Evolutionary conservation across 371 early-diverging fungal species (phyloP).

Genomic region (Coemansia sp.): DNA sequence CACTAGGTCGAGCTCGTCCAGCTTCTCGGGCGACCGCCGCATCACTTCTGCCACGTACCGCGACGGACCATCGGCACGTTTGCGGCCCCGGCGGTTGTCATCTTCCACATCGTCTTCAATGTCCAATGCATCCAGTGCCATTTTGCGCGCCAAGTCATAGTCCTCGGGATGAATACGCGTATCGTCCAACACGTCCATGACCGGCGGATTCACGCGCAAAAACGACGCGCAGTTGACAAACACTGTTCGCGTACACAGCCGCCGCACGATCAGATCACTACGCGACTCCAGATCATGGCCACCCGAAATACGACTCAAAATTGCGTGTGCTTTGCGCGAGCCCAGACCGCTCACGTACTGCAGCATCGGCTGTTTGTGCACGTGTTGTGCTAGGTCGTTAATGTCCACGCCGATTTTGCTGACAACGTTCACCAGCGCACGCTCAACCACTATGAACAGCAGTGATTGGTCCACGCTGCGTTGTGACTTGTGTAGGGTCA

Average conservation of each 20-base stretch:
- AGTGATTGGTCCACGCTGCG: conserved; percentile 69
- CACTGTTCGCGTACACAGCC: conserved; percentile 68
- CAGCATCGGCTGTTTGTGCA: conserved; percentile 70
- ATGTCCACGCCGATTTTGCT: conserved; percentile 87
- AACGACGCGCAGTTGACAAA: conserved; percentile 94
- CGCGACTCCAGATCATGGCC: conserved; percentile 58
- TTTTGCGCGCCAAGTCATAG: conserved; percentile 92
- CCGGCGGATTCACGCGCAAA: conserved; percentile 69
- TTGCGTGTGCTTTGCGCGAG: conserved; percentile 83
- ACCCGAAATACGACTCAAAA: conserved; percentile 58
- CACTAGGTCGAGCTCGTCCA: conserved; percentile 84
- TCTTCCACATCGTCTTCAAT: conserved; percentile 82
- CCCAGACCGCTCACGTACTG: conserved; percentile 94
- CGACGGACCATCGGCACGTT: conserved; percentile 56
- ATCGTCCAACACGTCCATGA: conserved; percentile 80
- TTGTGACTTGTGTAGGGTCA: conserved; percentile 77
- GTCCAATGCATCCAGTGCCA: conserved; percentile 96
- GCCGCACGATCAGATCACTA: conserved; percentile 68
- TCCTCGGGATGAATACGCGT: conserved; percentile 96
- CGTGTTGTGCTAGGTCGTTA: conserved; percentile 68
- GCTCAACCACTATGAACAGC: conserved; percentile 60
- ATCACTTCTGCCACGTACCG: conserved; percentile 80
- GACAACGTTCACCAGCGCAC: conserved; percentile 85
- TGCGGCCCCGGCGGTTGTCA: conserved; percentile 41
- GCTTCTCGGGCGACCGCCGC: conserved; percentile 70